Percentiles rank a stretch among this genome's conserved stretches.
phyloP scores from a whole-genome alignment of 495 filamentous ascomycete species.

The Pseudomonodictys pantanalensis region DNA sequence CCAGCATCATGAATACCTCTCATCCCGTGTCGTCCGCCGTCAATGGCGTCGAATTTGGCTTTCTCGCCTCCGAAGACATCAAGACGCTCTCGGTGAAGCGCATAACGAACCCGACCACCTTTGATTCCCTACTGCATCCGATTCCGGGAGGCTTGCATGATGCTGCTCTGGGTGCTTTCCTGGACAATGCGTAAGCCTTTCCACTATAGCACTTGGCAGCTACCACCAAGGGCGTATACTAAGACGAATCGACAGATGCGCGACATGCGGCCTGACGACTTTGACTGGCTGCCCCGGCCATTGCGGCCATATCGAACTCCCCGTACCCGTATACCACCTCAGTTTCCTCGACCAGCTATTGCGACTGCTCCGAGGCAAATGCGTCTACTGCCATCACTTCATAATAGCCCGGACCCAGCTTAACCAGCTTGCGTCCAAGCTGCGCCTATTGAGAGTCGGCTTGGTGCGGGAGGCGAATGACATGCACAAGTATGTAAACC shows the following conservation, averaged over 20 bases:
- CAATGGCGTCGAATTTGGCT: conserved; percentile 82
- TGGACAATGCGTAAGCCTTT: conserved; percentile 67
- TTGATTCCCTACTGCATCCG: conserved; percentile 82
- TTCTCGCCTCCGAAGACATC: conserved; percentile 78
- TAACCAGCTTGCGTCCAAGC: conserved; percentile 76
- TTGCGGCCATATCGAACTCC: conserved; percentile 90
- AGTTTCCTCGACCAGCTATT: conserved; percentile 89
- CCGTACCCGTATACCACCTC: conserved; percentile 87
- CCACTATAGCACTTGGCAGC: background rate
- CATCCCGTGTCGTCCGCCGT: conserved; percentile 84
- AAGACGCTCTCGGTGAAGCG: conserved; percentile 83
- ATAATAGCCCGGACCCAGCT: conserved; percentile 69
- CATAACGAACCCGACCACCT: conserved; percentile 84
- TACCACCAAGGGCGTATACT: too few relatives aligned
- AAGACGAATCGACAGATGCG: too few relatives aligned
- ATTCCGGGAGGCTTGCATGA: conserved; percentile 89
- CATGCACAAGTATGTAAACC: conserved; percentile 51
- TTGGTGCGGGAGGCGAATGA: conserved; percentile 69
- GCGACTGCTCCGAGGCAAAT: conserved; percentile 78
- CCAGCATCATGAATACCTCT: conserved; percentile 70
- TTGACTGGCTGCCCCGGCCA: conserved; percentile 79
- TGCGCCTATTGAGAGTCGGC: conserved; percentile 81
- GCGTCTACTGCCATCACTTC: conserved; percentile 82
- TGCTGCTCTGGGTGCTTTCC: conserved; percentile 86
- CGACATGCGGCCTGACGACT: conserved; percentile 78